Evolutionary conservation across 2,329 filamentous ascomycete species (phyloP).

Genomic region (Seiridium unicorne): DNA sequence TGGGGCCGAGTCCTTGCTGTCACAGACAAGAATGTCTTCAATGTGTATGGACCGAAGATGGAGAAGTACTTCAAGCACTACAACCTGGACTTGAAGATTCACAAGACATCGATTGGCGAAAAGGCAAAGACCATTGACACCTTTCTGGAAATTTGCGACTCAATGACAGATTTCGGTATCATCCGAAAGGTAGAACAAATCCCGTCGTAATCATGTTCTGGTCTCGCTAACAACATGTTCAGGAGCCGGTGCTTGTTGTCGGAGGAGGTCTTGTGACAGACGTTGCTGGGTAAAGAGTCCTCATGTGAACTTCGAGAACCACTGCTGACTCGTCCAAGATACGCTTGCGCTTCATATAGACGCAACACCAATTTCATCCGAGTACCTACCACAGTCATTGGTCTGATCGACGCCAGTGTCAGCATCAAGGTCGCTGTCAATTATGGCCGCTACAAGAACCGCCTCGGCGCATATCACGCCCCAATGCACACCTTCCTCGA

Average conservation of each 20-base stretch:
- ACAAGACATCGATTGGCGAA: slow-evolving; percentile 73
- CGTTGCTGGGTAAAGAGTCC: slow-evolving; percentile 62
- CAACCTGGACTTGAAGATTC: slow-evolving; percentile 59
- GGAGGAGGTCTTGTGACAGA: slow-evolving; percentile 71
- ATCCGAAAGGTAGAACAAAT: slow-evolving; percentile 44
- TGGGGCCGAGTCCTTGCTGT: slow-evolving; percentile 67
- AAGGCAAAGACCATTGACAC: slow-evolving; percentile 74
- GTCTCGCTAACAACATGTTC: neutral
- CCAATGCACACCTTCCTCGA: slow-evolving; percentile 72
- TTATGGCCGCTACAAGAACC: slow-evolving; percentile 75
- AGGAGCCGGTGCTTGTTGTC: slow-evolving; percentile 65
- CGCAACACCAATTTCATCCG: slow-evolving; percentile 74
- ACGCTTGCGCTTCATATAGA: slow-evolving; percentile 70
- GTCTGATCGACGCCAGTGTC: slow-evolving; percentile 72
- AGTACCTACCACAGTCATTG: slow-evolving; percentile 72
- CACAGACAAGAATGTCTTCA: slow-evolving; percentile 70
- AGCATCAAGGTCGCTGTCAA: slow-evolving; percentile 79
- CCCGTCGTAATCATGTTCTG: neutral
- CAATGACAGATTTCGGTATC: slow-evolving; percentile 72
- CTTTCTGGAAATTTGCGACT: slow-evolving; percentile 66
- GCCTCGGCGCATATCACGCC: slow-evolving; percentile 70
- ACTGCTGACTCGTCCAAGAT: slow-evolving; percentile 46
- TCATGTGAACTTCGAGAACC: too few relatives aligned
- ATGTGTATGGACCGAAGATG: slow-evolving; percentile 65
- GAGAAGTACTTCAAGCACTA: slow-evolving; percentile 66